phyloP scores from a whole-genome alignment of 1,284 basidiomycete genomes.

The Tranzscheliella williamsii region DNA sequence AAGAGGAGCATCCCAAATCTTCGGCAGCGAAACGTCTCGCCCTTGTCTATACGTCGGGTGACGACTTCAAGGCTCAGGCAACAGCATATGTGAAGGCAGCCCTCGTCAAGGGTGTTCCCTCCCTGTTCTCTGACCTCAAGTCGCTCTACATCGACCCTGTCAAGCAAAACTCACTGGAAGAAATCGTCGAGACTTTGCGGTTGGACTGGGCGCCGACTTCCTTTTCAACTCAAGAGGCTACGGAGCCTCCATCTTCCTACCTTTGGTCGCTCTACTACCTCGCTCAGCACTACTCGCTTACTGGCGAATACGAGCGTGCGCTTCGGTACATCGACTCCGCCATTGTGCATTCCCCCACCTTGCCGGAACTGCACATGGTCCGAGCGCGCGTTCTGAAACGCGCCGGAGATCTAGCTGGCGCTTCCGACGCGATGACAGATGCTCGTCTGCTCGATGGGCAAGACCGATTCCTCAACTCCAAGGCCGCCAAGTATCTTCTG shows the following conservation, averaged over 20 bases:
- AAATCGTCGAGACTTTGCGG: conserved; percentile 65
- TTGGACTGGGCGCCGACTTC: conserved; percentile 37
- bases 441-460: conserved; percentile 87
- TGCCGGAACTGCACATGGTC: conserved; percentile 86
- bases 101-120: conserved; percentile 85
- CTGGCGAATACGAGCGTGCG: conserved; percentile 65
- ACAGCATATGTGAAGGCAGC: conserved; percentile 74
- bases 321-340: conserved; percentile 72
- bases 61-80: conserved; percentile 73
- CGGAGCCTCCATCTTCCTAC: conserved; percentile 77
- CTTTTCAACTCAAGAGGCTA: conserved; percentile 18
- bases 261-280: conserved; percentile 96
- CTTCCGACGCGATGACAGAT: conserved; percentile 77
- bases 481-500: conserved; percentile 87
- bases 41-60: conserved; percentile 35
- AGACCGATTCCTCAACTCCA: conserved; percentile 93
- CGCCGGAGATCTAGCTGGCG: conserved; percentile 76
- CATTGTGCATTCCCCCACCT: conserved; percentile 82
- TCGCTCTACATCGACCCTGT: conserved; percentile 72
- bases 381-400: conserved; percentile 85
- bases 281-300: conserved; percentile 80
- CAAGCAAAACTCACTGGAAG: conserved; percentile 74
- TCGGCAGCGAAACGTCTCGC: conserved; percentile 44
- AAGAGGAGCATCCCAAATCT: conserved; percentile 43
- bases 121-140: conserved; percentile 91